These are phyloP conservation scores for Hygrocybe coccinea DNA, from an alignment of 768 basidiomycete species.

Conservation along the genomic window DNA sequence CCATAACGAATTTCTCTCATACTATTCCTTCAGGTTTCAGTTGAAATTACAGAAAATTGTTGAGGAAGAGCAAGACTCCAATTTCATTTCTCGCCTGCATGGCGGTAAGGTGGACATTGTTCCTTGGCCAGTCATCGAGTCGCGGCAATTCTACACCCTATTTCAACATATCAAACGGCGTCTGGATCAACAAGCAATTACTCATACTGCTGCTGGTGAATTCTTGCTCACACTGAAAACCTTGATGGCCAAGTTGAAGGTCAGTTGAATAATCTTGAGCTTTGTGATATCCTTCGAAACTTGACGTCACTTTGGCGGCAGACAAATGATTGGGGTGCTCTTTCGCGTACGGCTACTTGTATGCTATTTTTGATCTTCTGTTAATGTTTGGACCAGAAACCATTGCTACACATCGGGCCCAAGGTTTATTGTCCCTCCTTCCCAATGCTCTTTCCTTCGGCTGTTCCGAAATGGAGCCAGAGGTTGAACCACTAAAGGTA, in stretches of 20 bases:
- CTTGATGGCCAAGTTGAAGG: constrained; percentile 65
- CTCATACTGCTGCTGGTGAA: constrained; percentile 48
- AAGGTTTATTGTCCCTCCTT: constrained; percentile 38
- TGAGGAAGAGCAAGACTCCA: constrained; percentile 53
- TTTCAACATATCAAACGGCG: constrained; percentile 46
- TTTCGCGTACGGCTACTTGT: constrained; percentile 45
- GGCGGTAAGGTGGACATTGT: constrained; percentile 51
- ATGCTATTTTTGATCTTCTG: neutral
- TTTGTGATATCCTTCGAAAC: neutral
- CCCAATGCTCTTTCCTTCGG: constrained; percentile 47
- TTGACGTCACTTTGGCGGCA: constrained; percentile 22
- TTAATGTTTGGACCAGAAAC: constrained; percentile 34
- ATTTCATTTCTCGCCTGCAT: constrained; percentile 60
- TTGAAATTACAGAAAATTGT: constrained; percentile 61
- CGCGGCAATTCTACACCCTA: constrained; percentile 55
- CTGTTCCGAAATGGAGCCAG: constrained; percentile 40
- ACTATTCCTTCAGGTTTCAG: constrained; percentile 37
- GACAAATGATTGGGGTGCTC: constrained; percentile 62
- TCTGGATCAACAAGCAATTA: constrained; percentile 45
- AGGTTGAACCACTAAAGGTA: constrained; percentile 51
- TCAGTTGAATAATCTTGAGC: constrained; percentile 20
- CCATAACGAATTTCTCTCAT: neutral
- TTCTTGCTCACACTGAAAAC: constrained; percentile 57
- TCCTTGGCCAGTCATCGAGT: constrained; percentile 67
- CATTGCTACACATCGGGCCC: constrained; percentile 44